phyloP scores from a whole-genome alignment of 108 stramenopile genomes.

The Skeletonema menzelii region DNA sequence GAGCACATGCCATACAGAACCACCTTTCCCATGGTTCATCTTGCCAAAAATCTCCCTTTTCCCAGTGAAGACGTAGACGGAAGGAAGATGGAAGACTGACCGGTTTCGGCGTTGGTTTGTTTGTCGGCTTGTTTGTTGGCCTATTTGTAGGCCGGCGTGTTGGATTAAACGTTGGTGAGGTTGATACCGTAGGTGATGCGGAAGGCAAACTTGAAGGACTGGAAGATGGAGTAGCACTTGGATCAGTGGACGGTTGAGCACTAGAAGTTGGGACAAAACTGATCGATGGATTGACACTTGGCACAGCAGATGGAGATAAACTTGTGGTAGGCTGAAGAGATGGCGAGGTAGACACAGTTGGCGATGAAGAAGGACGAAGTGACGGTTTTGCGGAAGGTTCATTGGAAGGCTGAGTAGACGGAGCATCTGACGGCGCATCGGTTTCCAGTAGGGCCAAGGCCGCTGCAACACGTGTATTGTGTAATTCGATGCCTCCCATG shows the following conservation, averaged over 20 bases:
- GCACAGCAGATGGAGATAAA: not conserved
- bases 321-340: not conserved
- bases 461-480: not conserved
- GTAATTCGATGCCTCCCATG: not conserved
- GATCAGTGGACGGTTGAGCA: not conserved
- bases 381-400: not conserved
- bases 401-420: not conserved
- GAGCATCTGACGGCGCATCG: not conserved
- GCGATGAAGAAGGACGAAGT: not conserved
- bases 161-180: not conserved
- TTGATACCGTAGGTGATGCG: not conserved
- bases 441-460: not conserved
- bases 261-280: not conserved
- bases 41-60: conserved; percentile 65
- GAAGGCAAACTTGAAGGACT: not conserved
- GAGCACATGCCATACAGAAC: conserved; percentile 54
- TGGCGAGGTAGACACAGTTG: not conserved
- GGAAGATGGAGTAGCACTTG: not conserved
- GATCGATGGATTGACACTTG: not conserved
- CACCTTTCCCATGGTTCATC: conserved; percentile 51
- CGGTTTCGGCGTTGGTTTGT: not conserved
- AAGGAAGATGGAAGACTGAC: conserved; percentile 16
- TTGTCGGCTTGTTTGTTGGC: not conserved
- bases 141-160: not conserved
- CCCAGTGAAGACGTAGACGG: conserved; percentile 55